phyloP scores from a whole-genome alignment of 2,329 filamentous ascomycete genomes.

The Corinectria fuckeliana region DNA sequence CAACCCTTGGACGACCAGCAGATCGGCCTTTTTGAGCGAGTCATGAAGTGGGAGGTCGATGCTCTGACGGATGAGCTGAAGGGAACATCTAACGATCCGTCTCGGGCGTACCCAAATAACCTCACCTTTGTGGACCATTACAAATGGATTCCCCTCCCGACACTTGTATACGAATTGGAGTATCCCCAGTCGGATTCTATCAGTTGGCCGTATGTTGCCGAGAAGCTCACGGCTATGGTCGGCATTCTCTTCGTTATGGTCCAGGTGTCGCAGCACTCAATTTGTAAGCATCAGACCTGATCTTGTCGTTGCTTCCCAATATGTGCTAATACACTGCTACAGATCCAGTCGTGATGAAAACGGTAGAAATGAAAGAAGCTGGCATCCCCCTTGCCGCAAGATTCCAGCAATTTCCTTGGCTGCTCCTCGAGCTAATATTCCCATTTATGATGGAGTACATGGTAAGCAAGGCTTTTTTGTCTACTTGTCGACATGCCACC shows the following conservation, averaged over 20 bases:
- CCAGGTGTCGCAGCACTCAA: constrained; percentile 76
- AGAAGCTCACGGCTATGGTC: constrained; percentile 74
- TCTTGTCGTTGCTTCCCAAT: background rate
- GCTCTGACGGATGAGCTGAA: constrained; percentile 68
- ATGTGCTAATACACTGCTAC: constrained; percentile 9
- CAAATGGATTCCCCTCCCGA: constrained; percentile 78
- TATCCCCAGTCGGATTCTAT: constrained; percentile 73
- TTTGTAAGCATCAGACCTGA: constrained; percentile 52
- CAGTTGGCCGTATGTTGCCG: constrained; percentile 76
- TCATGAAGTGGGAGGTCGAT: constrained; percentile 72
- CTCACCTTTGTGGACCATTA: constrained; percentile 69
- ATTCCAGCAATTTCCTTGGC: constrained; percentile 73
- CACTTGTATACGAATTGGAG: constrained; percentile 79
- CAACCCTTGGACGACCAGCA: constrained; percentile 67
- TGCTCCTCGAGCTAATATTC: constrained; percentile 77
- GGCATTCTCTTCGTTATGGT: constrained; percentile 82
- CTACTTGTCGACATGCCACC: background rate
- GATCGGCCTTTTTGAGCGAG: constrained; percentile 66
- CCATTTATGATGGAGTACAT: constrained; percentile 82
- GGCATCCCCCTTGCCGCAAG: constrained; percentile 66
- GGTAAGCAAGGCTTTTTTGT: too few species aligned
- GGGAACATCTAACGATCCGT: constrained; percentile 61
- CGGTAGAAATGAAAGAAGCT: constrained; percentile 70
- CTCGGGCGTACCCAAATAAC: constrained; percentile 70
- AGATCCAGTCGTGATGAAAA: constrained; percentile 73